Percentiles rank a stretch among this genome's conserved stretches.
Conservation (phyloP, 2,329 filamentous ascomycete genomes). For the Cryoendolithus antarcticus region DNA sequence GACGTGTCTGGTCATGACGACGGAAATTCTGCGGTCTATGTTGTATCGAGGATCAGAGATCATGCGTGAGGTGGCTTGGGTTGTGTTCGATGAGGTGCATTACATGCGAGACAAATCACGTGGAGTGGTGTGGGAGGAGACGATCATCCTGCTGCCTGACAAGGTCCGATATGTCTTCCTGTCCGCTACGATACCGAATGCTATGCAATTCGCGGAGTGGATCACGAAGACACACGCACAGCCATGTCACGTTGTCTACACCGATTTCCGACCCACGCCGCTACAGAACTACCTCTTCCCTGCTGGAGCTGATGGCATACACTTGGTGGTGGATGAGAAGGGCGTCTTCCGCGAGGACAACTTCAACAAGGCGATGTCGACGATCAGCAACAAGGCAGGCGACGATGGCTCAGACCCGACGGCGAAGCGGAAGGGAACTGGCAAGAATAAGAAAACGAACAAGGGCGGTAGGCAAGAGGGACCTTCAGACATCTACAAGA, state of each 20-base stretch:
- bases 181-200: conserved; percentile 95
- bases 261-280: conserved; percentile 92
- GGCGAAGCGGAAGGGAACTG: conserved; percentile 72
- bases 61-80: conserved; percentile 98
- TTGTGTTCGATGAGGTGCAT: conserved; percentile 96
- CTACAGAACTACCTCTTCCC: conserved; percentile 98
- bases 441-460: conserved; percentile 83
- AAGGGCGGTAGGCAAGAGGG: conserved; percentile 67
- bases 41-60: conserved; percentile 96
- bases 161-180: conserved; percentile 98
- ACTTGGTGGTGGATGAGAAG: conserved; percentile 92
- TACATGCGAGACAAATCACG: conserved; percentile 89
- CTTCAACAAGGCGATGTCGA: conserved; percentile 88
- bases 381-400: conserved; percentile 78
- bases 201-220: conserved; percentile 99
- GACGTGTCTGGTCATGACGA: conserved; percentile 97
- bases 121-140: conserved; percentile 98
- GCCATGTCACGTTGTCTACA: conserved; percentile 97
- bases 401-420: conserved; percentile 68
- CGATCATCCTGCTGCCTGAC: conserved; percentile 92
- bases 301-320: conserved; percentile 79
- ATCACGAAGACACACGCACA: conserved; percentile 96
- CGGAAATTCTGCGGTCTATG: conserved; percentile 98
- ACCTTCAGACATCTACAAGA: conserved; percentile 83
- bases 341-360: conserved; percentile 93